Evolutionary conservation across 805 yeast genomes (phyloP).

Genomic region (Ogataea ganodermae): DNA sequence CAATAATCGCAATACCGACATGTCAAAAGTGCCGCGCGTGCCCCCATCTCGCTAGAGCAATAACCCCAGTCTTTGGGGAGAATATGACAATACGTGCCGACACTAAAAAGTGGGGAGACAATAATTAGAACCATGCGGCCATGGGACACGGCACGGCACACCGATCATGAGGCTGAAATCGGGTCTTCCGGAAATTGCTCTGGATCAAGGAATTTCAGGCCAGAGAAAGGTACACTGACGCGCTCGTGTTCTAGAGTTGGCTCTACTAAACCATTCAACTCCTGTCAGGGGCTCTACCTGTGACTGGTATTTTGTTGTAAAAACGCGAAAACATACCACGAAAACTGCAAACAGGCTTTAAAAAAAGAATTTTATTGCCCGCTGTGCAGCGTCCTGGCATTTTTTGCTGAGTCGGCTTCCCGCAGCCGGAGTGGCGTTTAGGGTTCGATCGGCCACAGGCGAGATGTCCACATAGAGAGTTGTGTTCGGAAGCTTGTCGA

Average conservation of each 20-base stretch:
- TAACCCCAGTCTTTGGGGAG: neutral
- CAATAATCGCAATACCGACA: neutral
- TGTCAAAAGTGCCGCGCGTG: neutral
- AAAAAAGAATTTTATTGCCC: constrained; percentile 4
- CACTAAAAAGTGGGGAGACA: constrained; percentile 1
- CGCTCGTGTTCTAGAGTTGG: no score
- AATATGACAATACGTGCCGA: constrained; percentile 1
- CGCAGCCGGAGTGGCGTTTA: constrained; percentile 5
- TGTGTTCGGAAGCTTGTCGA: neutral
- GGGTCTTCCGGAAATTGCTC: neutral
- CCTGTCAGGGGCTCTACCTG: neutral
- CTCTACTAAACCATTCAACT: neutral
- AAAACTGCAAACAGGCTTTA: neutral
- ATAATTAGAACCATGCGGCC: neutral
- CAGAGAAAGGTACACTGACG: no score
- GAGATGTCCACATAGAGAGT: neutral
- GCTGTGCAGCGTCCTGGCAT: neutral
- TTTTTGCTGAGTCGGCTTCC: neutral
- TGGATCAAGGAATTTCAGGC: neutral
- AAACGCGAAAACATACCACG: neutral
- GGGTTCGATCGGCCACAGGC: neutral
- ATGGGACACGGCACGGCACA: neutral
- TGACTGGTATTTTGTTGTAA: constrained; percentile 1
- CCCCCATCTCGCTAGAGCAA: neutral
- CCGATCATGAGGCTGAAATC: neutral